Percentiles rank a stretch among this genome's conserved stretches.
These are phyloP conservation scores for Kluyveromyces marxianus DNA, from an alignment of 1,139 yeast species.

Conservation along the genomic window DNA sequence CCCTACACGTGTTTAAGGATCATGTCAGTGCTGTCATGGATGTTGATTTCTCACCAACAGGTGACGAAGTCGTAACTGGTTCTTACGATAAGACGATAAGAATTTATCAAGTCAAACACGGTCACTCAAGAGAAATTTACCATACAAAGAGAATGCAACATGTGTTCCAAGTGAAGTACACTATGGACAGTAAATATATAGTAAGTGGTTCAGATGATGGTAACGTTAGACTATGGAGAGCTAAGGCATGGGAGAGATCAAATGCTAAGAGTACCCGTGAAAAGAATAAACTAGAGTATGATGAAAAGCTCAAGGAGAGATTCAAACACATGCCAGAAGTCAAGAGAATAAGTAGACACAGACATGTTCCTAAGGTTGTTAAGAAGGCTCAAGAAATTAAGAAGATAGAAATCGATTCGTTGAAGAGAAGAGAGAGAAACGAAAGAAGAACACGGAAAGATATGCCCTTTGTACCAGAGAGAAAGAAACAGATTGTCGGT, in stretches of 20 bases:
- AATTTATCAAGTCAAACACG: conserved; percentile 65
- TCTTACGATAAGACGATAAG: conserved; percentile 91
- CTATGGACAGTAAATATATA: conserved; percentile 84
- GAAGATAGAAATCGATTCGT: conserved; percentile 58
- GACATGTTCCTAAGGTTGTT: conserved; percentile 81
- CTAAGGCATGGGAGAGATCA: conserved; percentile 77
- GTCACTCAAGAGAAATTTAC: conserved; percentile 90
- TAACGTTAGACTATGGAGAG: conserved; percentile 87
- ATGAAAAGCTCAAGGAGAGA: conserved; percentile 83
- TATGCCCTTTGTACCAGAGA: conserved; percentile 57
- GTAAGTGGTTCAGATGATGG: conserved; percentile 94
- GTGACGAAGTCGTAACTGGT: conserved; percentile 91
- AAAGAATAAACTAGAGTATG: conserved; percentile 80
- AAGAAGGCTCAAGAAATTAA: conserved; percentile 88
- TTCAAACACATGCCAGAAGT: conserved; percentile 96
- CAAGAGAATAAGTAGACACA: conserved; percentile 78
- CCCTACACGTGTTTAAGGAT: conserved; percentile 82
- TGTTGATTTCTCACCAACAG: conserved; percentile 93
- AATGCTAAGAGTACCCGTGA: conserved; percentile 74
- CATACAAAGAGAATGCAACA: conserved; percentile 98
- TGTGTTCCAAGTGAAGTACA: conserved; percentile 71
- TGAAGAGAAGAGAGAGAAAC: conserved; percentile 76
- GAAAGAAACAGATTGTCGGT: conserved; percentile 80
- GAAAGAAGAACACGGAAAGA: conserved; percentile 68
- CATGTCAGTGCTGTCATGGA: conserved; percentile 96